Evolutionary conservation across 306 rosid genomes (phyloP).

Genomic region (Cucurbita pepo): DNA sequence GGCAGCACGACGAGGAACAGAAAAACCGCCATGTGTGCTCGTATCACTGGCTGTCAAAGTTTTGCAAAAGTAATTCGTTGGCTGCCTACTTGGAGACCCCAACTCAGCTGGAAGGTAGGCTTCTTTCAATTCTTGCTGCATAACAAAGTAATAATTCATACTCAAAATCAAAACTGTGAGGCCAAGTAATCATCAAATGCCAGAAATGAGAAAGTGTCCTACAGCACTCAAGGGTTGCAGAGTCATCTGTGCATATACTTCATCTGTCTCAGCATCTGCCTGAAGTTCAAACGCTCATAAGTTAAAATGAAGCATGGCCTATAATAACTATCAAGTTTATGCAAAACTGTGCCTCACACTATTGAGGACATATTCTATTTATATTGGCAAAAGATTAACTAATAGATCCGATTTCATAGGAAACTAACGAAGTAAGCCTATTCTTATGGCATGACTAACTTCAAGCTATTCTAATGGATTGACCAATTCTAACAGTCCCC

Average conservation of each 20-base stretch:
- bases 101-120: conserved; percentile 83
- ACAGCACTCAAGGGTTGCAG: conserved; percentile 85
- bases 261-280: conserved; percentile 91
- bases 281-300: conserved; percentile 20
- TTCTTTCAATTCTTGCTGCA: conserved; percentile 93
- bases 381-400: no score
- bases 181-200: background rate
- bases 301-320: background rate
- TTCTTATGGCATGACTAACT: no score
- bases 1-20: conserved; percentile 99
- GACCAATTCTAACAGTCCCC: no score
- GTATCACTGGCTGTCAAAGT: conserved; percentile 98
- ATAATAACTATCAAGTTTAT: no score
- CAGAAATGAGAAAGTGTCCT: conserved; percentile 9
- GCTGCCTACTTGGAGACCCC: conserved; percentile 83
- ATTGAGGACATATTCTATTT: no score
- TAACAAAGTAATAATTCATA: background rate
- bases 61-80: conserved; percentile 90
- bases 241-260: conserved; percentile 96
- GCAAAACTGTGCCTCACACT: no score
- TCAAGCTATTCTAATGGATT: no score
- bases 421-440: no score
- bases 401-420: no score
- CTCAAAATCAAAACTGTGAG: background rate
- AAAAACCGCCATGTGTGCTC: conserved; percentile 98